phyloP scores from a whole-genome alignment of 768 basidiomycete species.

The Stropharia rugosoannulata region DNA sequence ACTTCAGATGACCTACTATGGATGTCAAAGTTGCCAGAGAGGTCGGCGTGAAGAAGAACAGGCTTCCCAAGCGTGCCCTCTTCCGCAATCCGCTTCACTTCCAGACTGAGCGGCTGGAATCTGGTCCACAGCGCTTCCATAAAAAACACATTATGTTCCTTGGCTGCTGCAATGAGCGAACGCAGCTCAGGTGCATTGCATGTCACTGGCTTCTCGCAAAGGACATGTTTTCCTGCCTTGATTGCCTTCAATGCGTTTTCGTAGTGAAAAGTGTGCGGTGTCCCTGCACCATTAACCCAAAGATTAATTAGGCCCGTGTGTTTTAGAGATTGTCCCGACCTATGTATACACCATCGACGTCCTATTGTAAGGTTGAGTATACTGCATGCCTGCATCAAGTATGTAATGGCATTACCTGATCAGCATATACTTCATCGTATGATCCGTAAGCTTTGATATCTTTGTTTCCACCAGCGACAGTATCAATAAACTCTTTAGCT shows the following conservation, averaged over 20 bases:
- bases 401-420: conserved; percentile 44
- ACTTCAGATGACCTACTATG: conserved; percentile 45
- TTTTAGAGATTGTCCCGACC: conserved; percentile 34
- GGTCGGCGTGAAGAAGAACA: conserved; percentile 69
- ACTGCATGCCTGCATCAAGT: conserved; percentile 73
- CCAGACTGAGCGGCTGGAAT: conserved; percentile 68
- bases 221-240: conserved; percentile 78
- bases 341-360: conserved; percentile 77
- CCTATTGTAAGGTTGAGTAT: conserved; percentile 37
- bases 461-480: conserved; percentile 46
- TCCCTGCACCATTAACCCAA: conserved; percentile 41
- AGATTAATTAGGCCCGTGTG: not conserved
- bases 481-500: conserved; percentile 67
- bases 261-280: conserved; percentile 86
- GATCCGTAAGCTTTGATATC: conserved; percentile 67
- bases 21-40: conserved; percentile 69
- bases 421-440: conserved; percentile 73
- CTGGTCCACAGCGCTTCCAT: conserved; percentile 94
- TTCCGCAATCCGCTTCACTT: conserved; percentile 63
- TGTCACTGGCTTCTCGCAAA: conserved; percentile 90
- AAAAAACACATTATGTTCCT: conserved; percentile 78
- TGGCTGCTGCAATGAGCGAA: conserved; percentile 72
- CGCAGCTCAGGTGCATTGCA: conserved; percentile 72
- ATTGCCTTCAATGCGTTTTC: conserved; percentile 74
- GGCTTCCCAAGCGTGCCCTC: conserved; percentile 66